phyloP scores from a whole-genome alignment of 345 rosid genomes.

The Lagerstroemia speciosa region DNA sequence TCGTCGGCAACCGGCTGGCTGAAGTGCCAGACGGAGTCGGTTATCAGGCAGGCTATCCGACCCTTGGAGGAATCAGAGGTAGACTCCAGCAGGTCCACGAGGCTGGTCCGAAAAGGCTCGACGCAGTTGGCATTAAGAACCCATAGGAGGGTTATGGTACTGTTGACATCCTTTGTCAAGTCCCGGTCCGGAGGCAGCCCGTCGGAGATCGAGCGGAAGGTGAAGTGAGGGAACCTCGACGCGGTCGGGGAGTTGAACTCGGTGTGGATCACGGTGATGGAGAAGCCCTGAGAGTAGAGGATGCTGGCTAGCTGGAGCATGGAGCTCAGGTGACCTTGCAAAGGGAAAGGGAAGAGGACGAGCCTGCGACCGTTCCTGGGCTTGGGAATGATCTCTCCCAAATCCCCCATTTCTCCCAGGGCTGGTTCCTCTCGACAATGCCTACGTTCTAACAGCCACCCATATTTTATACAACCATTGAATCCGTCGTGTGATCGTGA shows the following conservation, averaged over 20 bases:
- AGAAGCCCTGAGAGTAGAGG: conserved; percentile 44
- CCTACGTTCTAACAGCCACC: too few species aligned
- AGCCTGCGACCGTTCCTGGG: conserved; percentile 17
- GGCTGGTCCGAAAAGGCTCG: conserved; percentile 25
- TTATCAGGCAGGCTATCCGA: conserved; percentile 33
- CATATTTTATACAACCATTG: too few species aligned
- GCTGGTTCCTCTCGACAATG: too few species aligned
- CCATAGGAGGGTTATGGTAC: conserved; percentile 10
- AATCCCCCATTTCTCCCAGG: background rate
- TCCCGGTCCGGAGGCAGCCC: conserved; percentile 12
- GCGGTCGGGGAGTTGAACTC: conserved; percentile 40
- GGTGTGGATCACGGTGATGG: conserved; percentile 44
- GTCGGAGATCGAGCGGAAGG: conserved; percentile 30
- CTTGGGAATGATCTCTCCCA: background rate
- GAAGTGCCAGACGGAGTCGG: conserved; percentile 36
- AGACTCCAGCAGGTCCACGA: conserved; percentile 23
- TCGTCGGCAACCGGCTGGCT: conserved; percentile 25
- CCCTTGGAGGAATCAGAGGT: conserved; percentile 6
- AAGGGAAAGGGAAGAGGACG: conserved; percentile 45
- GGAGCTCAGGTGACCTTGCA: conserved; percentile 53
- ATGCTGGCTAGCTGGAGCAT: conserved; percentile 56
- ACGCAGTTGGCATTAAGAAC: conserved; percentile 26
- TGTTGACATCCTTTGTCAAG: conserved; percentile 7
- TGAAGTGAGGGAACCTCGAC: conserved; percentile 37
- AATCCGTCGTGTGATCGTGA: too few species aligned